Conservation (phyloP, 495 filamentous ascomycete genomes). For the Penicillium samsonianum region DNA sequence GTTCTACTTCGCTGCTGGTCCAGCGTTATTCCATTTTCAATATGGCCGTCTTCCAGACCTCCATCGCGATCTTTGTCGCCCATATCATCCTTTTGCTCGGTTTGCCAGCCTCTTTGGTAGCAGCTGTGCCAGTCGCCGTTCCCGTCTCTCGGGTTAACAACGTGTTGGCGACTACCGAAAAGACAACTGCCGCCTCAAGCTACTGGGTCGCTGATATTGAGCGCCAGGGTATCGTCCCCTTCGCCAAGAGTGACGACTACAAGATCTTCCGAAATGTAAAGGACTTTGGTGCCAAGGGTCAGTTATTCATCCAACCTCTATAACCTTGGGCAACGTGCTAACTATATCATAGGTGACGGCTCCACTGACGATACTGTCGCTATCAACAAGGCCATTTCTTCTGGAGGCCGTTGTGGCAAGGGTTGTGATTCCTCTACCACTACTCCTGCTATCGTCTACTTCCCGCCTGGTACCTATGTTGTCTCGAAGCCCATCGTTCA, state of each 20-base stretch:
- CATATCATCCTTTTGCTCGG: constrained; percentile 43
- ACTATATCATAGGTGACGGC: constrained; percentile 61
- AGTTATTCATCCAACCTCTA: background rate
- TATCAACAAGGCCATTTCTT: constrained; percentile 82
- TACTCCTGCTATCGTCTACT: constrained; percentile 75
- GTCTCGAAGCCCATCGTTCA: constrained; percentile 69
- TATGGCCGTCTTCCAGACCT: constrained; percentile 31
- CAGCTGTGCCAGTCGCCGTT: constrained; percentile 44
- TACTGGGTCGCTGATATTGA: constrained; percentile 79
- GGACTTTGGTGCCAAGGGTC: constrained; percentile 76
- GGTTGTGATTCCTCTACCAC: constrained; percentile 82
- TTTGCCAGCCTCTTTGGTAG: constrained; percentile 40
- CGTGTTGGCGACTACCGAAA: constrained; percentile 15
- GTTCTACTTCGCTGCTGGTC: constrained; percentile 36
- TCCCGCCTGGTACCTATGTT: constrained; percentile 75
- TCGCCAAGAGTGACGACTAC: constrained; percentile 57
- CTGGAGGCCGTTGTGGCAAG: constrained; percentile 73
- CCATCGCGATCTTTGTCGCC: constrained; percentile 35
- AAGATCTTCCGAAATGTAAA: constrained; percentile 85
- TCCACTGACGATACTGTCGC: constrained; percentile 81
- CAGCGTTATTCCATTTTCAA: constrained; percentile 35
- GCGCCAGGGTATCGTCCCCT: constrained; percentile 69
- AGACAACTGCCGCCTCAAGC: constrained; percentile 27
- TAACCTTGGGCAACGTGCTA: constrained; percentile 26
- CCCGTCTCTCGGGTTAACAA: constrained; percentile 32